Evolutionary conservation across 176 grass and related monocot species (phyloP), one percentile per base, ranked within the genome.

Genomic region (Thalia dealbata): DNA sequence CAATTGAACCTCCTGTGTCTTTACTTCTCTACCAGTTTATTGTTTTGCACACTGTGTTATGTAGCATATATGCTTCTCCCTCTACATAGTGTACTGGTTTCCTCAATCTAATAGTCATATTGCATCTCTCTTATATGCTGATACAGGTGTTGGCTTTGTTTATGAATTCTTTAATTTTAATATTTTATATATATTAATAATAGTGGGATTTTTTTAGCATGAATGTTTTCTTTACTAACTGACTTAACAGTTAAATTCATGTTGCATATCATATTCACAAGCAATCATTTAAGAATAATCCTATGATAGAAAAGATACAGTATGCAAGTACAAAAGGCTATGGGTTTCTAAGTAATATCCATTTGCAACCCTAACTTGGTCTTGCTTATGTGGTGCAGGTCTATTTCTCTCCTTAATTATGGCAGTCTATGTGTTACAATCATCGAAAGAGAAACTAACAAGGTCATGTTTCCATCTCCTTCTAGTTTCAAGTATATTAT

Each of bases 401-500:
- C 95, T 99, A 41, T 62, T 86, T 81, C 73, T 99, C 69, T 93
- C 95, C 55, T 82, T 86, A 35, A 75, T 86, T 75, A 75, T 86
- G 64, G 75, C 84, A 61, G 76, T 86, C 70, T 86, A 86, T 54
- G 72, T 86, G 54, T 70, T 86, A 68, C 84, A 86, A 82, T 86
- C 84, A 69, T 86, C 80, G 32, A 77, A 86, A 82, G 84, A 86
- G 42, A 86, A 86, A 72, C 43, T 86, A 51, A 72, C 80, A 54
- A 86, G 81, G 84, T 86, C 63, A 18, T 72, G 6, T 59, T 85
- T 58, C 23, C 6, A 70, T 65, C 69, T 32, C 15, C 15, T 52
- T 70, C 5, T 62, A 15, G 48, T 22, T 22, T 55, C 22, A 21
- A 16, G 5, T 51, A 35, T 27, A 14, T 24, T 61, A 13, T 69